Percentiles rank a stretch among this genome's conserved stretches.
Conservation (phyloP, 148 eudicot genomes). For the Chenopodium formosanum region DNA sequence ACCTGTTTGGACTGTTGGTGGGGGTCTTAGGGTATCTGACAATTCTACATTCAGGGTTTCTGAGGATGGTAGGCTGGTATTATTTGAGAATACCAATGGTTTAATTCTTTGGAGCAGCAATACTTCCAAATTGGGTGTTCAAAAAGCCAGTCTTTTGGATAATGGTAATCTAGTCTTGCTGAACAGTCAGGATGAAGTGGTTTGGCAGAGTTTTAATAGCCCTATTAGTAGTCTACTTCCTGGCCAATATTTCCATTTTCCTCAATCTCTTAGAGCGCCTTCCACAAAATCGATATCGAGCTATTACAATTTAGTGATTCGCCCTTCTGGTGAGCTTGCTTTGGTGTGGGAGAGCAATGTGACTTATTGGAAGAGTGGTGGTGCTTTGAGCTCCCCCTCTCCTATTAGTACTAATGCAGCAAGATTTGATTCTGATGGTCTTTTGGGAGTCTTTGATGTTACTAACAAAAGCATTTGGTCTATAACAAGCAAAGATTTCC, state of each 20-base stretch:
- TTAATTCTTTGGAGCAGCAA: constrained; percentile 54
- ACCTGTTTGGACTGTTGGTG: constrained; percentile 69
- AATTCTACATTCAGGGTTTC: constrained; percentile 52
- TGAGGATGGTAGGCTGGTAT: constrained; percentile 50
- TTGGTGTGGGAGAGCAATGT: constrained; percentile 67
- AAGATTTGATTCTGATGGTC: constrained; percentile 47
- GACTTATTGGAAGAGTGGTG: constrained; percentile 57
- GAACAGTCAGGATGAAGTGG: constrained; percentile 28
- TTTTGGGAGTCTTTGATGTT: constrained; percentile 47
- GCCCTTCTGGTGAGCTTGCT: constrained; percentile 43
- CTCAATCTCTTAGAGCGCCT: constrained; percentile 58
- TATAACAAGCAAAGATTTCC: constrained; percentile 44
- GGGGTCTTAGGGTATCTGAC: constrained; percentile 50
- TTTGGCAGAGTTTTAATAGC: constrained; percentile 60
- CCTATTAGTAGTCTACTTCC: constrained; percentile 58
- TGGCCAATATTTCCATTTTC: constrained; percentile 46
- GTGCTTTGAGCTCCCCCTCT: constrained; percentile 17
- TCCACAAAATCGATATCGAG: constrained; percentile 42
- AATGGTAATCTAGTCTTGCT: constrained; percentile 60
- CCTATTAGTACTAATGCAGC: constrained; percentile 37
- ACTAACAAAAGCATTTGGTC: constrained; percentile 41
- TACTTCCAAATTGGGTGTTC: constrained; percentile 55
- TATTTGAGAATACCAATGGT: constrained; percentile 42
- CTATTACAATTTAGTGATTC: constrained; percentile 50
- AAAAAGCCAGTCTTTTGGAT: constrained; percentile 51